Evolutionary conservation across 805 yeast species (phyloP).

Genomic region (Starmerella vitae): DNA sequence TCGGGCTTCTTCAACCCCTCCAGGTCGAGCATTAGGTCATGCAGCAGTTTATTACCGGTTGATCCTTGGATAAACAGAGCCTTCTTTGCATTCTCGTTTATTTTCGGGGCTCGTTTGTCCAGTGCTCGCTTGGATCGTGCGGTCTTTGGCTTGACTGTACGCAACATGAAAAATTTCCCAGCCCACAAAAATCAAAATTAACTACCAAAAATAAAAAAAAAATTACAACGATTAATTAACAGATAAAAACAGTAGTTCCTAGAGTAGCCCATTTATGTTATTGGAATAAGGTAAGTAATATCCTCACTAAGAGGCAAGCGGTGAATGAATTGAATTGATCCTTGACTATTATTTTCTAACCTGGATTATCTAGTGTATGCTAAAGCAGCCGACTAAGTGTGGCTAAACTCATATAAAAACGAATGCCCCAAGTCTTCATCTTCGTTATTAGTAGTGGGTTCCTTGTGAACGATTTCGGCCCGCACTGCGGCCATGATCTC

Average conservation of each 20-base stretch:
- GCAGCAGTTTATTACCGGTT: slow-evolving; percentile 62
- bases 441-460: slow-evolving; percentile 5
- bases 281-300: too few relatives aligned
- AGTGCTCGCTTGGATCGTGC: slow-evolving; percentile 92
- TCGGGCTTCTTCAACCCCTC: slow-evolving; percentile 85
- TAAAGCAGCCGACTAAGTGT: not conserved
- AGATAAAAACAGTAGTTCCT: too few relatives aligned
- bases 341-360: too few relatives aligned
- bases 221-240: too few relatives aligned
- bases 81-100: slow-evolving; percentile 76
- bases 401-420: slow-evolving; percentile 17
- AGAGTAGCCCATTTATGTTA: too few relatives aligned
- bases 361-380: too few relatives aligned
- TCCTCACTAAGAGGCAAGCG: too few relatives aligned
- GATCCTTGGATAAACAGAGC: slow-evolving; percentile 89
- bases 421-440: slow-evolving; percentile 16
- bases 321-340: too few relatives aligned
- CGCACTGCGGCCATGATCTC: slow-evolving; percentile 26
- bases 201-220: too few relatives aligned
- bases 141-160: slow-evolving; percentile 67
- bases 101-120: slow-evolving; percentile 75
- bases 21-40: slow-evolving; percentile 79
- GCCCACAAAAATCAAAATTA: too few relatives aligned
- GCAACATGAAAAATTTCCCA: too few relatives aligned
- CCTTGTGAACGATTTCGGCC: slow-evolving; percentile 18